These are phyloP conservation scores for Exophiala phaeomuriformis DNA, from an alignment of 2,329 filamentous ascomycete genomes.

Conservation along the genomic window DNA sequence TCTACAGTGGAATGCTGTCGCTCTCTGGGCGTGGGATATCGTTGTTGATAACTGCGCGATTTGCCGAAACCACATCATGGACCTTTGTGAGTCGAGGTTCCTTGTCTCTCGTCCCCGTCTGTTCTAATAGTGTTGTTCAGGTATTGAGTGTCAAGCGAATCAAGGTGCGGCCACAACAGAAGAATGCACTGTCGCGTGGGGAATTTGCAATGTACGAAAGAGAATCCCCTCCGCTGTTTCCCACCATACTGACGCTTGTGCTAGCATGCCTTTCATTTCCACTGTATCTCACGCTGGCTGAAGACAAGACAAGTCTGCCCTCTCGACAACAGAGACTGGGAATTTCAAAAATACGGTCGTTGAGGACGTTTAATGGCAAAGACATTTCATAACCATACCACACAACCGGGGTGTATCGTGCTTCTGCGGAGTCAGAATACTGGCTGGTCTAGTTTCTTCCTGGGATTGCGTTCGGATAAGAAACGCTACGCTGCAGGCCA, in stretches of 20 bases:
- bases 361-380: slow-evolving; percentile 32
- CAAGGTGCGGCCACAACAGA: slow-evolving; percentile 95
- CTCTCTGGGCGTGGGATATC: slow-evolving; percentile 98
- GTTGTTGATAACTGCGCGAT: slow-evolving; percentile 99
- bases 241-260: slow-evolving; percentile 5
- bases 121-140: slow-evolving; percentile 38
- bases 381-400: neutral
- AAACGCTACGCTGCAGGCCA: neutral
- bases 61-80: slow-evolving; percentile 99
- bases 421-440: neutral
- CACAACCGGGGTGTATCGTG: neutral
- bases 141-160: slow-evolving; percentile 97
- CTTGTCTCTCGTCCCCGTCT: neutral
- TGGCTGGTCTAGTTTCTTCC: neutral
- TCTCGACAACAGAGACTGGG: slow-evolving; percentile 96
- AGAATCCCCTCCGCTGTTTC: slow-evolving; percentile 1
- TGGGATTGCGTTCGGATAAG: neutral
- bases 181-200: slow-evolving; percentile 98
- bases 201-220: slow-evolving; percentile 85
- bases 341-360: slow-evolving; percentile 96
- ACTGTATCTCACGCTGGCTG: slow-evolving; percentile 97
- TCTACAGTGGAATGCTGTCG: slow-evolving; percentile 89
- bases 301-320: slow-evolving; percentile 99
- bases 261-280: slow-evolving; percentile 98
- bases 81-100: slow-evolving; percentile 62